Evolutionary conservation across 371 early-diverging fungal genomes (phyloP).

Genomic region (Basidiobolus meristosporus): DNA sequence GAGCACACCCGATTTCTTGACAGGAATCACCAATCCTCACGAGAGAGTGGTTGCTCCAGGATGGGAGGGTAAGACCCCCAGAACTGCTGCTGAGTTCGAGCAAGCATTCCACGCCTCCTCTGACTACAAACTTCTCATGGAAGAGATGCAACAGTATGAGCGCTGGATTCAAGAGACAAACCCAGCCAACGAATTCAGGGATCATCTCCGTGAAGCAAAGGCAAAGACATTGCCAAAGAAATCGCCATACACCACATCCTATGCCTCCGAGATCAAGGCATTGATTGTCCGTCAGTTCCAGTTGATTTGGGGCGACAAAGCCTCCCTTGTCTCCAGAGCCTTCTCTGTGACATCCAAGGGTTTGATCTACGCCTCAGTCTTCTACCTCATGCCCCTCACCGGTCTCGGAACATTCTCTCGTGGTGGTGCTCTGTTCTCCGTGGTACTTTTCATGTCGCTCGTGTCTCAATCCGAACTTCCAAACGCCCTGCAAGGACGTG

Average conservation of each 20-base stretch:
- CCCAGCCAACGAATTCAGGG: slow-evolving; percentile 20
- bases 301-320: slow-evolving; percentile 21
- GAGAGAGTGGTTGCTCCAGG: slow-evolving; percentile 34
- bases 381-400: slow-evolving; percentile 23
- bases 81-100: slow-evolving; percentile 20
- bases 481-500: slow-evolving; percentile 22
- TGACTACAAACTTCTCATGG: slow-evolving; percentile 12
- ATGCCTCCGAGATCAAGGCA: slow-evolving; percentile 28
- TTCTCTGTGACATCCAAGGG: slow-evolving; percentile 34
- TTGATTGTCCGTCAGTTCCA: slow-evolving; percentile 36
- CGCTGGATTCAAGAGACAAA: slow-evolving; percentile 6
- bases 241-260: slow-evolving; percentile 37
- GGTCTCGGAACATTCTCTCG: slow-evolving; percentile 42
- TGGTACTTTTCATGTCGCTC: slow-evolving; percentile 25
- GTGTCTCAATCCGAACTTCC: slow-evolving; percentile 25
- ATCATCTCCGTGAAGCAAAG: slow-evolving; percentile 25
- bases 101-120: slow-evolving; percentile 13
- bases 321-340: slow-evolving; percentile 26
- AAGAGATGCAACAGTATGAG: slow-evolving; percentile 17
- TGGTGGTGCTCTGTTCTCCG: slow-evolving; percentile 37
- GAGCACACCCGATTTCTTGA: slow-evolving; percentile 45
- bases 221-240: slow-evolving; percentile 23
- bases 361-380: slow-evolving; percentile 42
- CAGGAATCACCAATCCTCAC: slow-evolving; percentile 34
- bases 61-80: slow-evolving; percentile 20